Percentiles rank a stretch among this genome's conserved stretches.
phyloP scores from a whole-genome alignment of 768 basidiomycete genomes.

The Russula brevipes region DNA sequence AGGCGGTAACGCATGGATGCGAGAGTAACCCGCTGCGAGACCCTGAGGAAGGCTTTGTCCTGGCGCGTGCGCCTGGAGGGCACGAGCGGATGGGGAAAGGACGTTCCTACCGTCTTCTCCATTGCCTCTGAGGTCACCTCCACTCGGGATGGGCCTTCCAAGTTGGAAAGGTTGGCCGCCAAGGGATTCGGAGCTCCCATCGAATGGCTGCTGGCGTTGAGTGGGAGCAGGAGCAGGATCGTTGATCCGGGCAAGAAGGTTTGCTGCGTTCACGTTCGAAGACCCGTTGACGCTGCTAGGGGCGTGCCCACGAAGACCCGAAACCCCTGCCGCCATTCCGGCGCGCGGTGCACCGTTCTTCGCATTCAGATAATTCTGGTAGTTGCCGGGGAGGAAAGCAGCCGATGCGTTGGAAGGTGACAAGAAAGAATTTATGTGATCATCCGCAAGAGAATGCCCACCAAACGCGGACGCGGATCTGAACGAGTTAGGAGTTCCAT shows the following conservation, averaged over 20 bases:
- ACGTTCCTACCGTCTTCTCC: constrained; percentile 33
- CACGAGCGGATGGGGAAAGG: constrained; percentile 67
- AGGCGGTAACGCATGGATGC: constrained; percentile 69
- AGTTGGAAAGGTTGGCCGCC: constrained; percentile 40
- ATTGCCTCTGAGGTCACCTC: constrained; percentile 26
- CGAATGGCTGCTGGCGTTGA: constrained; percentile 27
- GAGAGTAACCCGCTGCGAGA: constrained; percentile 83
- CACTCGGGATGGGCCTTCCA: constrained; percentile 32
- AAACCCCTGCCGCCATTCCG: constrained; percentile 24
- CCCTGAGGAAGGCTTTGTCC: constrained; percentile 91
- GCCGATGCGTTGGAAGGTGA: constrained; percentile 76
- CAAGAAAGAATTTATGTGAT: constrained; percentile 41
- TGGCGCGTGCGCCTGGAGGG: constrained; percentile 81
- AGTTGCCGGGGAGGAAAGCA: constrained; percentile 72
- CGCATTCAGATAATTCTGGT: constrained; percentile 55
- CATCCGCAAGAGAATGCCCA: constrained; percentile 32
- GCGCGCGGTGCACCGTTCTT: constrained; percentile 37
- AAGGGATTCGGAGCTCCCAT: constrained; percentile 33
- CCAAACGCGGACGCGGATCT: constrained; percentile 41
- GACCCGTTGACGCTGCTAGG: constrained; percentile 17
- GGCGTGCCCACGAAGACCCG: constrained; percentile 25
- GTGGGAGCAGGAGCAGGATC: constrained; percentile 24
- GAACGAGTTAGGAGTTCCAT: constrained; percentile 51
- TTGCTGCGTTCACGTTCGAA: constrained; percentile 22
- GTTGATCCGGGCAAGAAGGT: constrained; percentile 26